phyloP scores from a whole-genome alignment of 2,329 filamentous ascomycete genomes.

The Ascochyta pisi region DNA sequence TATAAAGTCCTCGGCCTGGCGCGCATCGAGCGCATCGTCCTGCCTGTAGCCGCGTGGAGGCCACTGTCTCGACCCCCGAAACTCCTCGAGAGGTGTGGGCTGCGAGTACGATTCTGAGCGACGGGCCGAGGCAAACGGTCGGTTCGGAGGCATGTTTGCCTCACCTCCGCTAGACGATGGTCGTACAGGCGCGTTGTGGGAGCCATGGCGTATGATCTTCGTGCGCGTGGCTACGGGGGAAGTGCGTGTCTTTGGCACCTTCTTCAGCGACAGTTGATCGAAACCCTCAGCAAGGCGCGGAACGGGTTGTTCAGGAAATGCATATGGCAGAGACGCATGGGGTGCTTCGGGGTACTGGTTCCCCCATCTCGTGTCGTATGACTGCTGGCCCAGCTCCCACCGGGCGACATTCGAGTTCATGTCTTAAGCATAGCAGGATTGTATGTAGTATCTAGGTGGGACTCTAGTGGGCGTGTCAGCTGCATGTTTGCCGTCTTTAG shows the following conservation, averaged over 20 bases:
- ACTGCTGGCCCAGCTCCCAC: conserved; percentile 43
- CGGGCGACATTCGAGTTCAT: conserved; percentile 47
- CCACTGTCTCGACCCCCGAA: conserved; percentile 46
- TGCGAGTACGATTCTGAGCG: conserved; percentile 48
- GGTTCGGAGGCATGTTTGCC: conserved; percentile 33
- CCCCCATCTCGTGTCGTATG: conserved; percentile 30
- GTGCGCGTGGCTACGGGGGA: conserved; percentile 45
- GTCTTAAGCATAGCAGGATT: conserved; percentile 46
- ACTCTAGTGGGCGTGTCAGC: conserved; percentile 37
- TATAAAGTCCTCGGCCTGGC: conserved; percentile 49
- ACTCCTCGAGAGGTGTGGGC: conserved; percentile 47
- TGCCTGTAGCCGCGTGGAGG: conserved; percentile 48
- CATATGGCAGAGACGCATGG: conserved; percentile 30
- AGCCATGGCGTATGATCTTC: conserved; percentile 47
- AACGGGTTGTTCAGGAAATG: conserved; percentile 36
- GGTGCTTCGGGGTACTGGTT: conserved; percentile 30
- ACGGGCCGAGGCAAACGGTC: conserved; percentile 32
- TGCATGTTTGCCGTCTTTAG: not conserved
- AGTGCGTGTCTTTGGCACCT: conserved; percentile 40
- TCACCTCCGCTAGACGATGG: conserved; percentile 46
- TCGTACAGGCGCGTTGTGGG: conserved; percentile 38
- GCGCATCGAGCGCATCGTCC: conserved; percentile 40
- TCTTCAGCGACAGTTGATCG: conserved; percentile 37
- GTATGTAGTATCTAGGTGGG: conserved; percentile 27
- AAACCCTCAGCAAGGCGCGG: conserved; percentile 32